A percentile compares a stretch with the other conserved stretches of the same genome.
These are phyloP conservation scores for Xylaria scruposa DNA, from an alignment of 495 filamentous ascomycete species.

Conservation along the genomic window DNA sequence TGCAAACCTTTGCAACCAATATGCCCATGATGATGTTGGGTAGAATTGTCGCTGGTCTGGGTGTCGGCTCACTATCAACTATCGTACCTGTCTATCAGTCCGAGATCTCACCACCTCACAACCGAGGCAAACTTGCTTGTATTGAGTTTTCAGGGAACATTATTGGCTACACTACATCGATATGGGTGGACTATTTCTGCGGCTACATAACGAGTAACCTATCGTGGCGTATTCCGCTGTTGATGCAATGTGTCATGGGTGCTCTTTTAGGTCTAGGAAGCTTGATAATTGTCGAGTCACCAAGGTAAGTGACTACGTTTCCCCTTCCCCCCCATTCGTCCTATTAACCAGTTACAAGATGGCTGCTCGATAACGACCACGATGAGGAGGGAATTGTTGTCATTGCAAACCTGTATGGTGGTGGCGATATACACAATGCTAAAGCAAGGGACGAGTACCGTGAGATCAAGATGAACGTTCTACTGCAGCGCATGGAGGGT, in stretches of 20 bases:
- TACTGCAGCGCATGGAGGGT: conserved; percentile 91
- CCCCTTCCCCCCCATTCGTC: conserved; percentile 5
- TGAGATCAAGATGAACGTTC: conserved; percentile 97
- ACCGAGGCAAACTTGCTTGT: conserved; percentile 92
- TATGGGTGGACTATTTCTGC: conserved; percentile 99
- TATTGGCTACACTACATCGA: conserved; percentile 90
- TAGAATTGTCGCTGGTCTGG: conserved; percentile 88
- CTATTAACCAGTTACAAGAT: conserved; percentile 59
- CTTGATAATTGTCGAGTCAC: conserved; percentile 93
- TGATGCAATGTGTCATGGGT: conserved; percentile 96
- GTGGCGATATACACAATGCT: conserved; percentile 89
- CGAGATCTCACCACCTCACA: conserved; percentile 96
- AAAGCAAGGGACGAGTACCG: conserved; percentile 93
- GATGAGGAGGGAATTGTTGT: conserved; percentile 98
- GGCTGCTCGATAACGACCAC: conserved; percentile 96
- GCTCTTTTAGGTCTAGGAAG: conserved; percentile 82
- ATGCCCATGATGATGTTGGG: conserved; percentile 94
- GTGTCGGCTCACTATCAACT: conserved; percentile 92
- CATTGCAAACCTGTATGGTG: conserved; percentile 95
- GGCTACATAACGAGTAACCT: conserved; percentile 84
- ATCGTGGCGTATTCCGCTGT: conserved; percentile 88
- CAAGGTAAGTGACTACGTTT: conserved; percentile 66
- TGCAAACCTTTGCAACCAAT: conserved; percentile 80
- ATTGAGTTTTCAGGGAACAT: conserved; percentile 99
- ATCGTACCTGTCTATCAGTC: conserved; percentile 99